Base-by-base conservation (phyloP, 148 eudicot genomes). In the Talinum fruticosum region DNA sequence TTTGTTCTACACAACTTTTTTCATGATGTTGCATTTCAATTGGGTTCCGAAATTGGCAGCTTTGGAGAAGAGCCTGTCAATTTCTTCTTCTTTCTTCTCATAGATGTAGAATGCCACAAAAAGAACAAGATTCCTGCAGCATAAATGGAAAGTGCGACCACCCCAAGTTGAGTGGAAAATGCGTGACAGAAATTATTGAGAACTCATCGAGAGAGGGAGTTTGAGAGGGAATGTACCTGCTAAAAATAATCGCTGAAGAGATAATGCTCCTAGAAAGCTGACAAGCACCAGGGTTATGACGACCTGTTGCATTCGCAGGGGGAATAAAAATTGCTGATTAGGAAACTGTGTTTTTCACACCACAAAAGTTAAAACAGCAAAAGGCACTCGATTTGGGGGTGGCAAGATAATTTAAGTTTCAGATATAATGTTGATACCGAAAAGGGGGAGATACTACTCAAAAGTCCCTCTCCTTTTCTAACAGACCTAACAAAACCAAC, bases 1-100 rank as follows among this genome's bases (percentile, higher is more conserved):
- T 75, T 15, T 10, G 44, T 33, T 65, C 59, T 75, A 80, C 49
- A 24, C 19, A 76, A 69, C 73, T 78, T 75, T 78, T 41, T 51
- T 78, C 51, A n/a, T 36, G 5, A 15, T 53, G 53, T 76, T 79
- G 12, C 86, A 78, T 72, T 84, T 93, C 44, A 86, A 79, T 73
- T 86, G 89, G 86, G 78, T 85, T 24, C 83, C 84, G 3, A 49
- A 73, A 53, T 85, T 83, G 59, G 77, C 21, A 69, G 82, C 45
- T 75, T 71, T 64, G 47, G 77, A 82, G 47, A 85, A 69, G 8
- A 90, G 66, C 69, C 69, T 29, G 79, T 93, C 92, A 18, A 91
- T 89, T 81, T 88, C 87, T 78, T 93, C 90, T 78, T 88, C 94
- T 71, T 86, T 87, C 86, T 84, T 90, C 75, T 93, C 94, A n/a